Evolutionary conservation across 148 eudicot genomes (phyloP).

Genomic region (Rhododendron simsii): DNA sequence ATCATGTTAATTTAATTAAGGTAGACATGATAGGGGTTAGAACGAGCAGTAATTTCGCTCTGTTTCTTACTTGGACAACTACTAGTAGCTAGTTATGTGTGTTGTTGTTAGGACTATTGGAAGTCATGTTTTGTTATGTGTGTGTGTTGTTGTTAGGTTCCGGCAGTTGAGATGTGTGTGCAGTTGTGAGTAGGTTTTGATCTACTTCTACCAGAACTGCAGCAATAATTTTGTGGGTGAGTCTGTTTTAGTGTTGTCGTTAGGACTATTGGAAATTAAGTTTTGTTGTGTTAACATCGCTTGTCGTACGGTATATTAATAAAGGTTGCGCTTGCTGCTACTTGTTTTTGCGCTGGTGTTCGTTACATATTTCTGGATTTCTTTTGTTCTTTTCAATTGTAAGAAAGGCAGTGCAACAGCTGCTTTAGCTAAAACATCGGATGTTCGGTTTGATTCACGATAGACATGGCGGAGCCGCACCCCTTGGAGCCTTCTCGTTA

Average conservation of each 20-base stretch:
- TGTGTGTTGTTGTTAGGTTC: neutral
- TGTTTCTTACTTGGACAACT: neutral
- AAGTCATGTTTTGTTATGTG: neutral
- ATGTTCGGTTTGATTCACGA: too few species aligned
- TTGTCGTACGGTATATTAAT: neutral
- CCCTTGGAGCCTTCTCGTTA: too few species aligned
- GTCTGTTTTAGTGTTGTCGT: neutral
- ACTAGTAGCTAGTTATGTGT: neutral
- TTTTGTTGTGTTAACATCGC: neutral
- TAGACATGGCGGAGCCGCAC: too few species aligned
- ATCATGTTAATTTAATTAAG: neutral
- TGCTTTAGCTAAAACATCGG: too few species aligned
- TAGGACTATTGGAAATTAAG: neutral
- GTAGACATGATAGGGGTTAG: neutral
- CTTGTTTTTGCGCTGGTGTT: neutral
- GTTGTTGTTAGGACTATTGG: neutral
- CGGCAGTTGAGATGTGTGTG: neutral
- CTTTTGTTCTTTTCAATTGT: neutral
- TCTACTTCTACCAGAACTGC: neutral
- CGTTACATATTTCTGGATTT: neutral
- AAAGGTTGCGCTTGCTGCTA: neutral
- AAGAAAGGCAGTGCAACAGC: neutral
- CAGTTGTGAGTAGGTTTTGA: neutral
- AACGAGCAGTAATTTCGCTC: neutral
- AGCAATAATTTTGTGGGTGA: neutral